Conservation (phyloP, 352 stramenopile genomes). For the Plasmopara viticola region DNA sequence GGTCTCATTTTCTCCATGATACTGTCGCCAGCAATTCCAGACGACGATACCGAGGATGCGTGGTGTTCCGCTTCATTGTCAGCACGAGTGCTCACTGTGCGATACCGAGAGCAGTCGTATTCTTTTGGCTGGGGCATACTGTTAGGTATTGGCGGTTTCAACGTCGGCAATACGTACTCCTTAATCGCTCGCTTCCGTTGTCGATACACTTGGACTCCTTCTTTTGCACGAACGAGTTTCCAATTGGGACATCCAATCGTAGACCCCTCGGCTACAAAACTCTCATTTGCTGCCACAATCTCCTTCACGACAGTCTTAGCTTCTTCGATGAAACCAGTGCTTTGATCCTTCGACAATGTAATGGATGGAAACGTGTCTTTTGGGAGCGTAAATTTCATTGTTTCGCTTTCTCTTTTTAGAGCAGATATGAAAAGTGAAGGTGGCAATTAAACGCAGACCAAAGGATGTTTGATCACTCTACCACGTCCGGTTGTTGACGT, state of each 20-base stretch:
- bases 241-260: conserved; percentile 26
- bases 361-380: conserved; percentile 26
- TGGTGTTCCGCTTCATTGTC: not conserved
- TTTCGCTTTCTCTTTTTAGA: conserved; percentile 10
- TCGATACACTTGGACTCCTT: too few species aligned
- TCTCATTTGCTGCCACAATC: conserved; percentile 32
- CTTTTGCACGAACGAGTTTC: conserved; percentile 31
- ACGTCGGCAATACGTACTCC: too few species aligned
- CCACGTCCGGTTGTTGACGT: too few species aligned
- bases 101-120: conserved; percentile 7
- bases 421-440: too few species aligned
- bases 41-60: conserved; percentile 5
- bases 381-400: conserved; percentile 40
- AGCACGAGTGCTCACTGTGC: not conserved
- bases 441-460: too few species aligned
- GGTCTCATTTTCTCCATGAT: conserved; percentile 37
- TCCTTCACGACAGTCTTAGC: conserved; percentile 35
- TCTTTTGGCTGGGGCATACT: too few species aligned
- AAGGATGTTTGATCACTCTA: not conserved
- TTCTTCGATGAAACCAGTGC: conserved; percentile 27
- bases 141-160: too few species aligned
- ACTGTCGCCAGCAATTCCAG: conserved; percentile 7
- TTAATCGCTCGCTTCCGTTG: too few species aligned
- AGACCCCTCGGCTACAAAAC: conserved; percentile 19
- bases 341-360: conserved; percentile 17